These are phyloP conservation scores for Articulospora tetracladia DNA, from an alignment of 495 filamentous ascomycete species.

Conservation along the genomic window DNA sequence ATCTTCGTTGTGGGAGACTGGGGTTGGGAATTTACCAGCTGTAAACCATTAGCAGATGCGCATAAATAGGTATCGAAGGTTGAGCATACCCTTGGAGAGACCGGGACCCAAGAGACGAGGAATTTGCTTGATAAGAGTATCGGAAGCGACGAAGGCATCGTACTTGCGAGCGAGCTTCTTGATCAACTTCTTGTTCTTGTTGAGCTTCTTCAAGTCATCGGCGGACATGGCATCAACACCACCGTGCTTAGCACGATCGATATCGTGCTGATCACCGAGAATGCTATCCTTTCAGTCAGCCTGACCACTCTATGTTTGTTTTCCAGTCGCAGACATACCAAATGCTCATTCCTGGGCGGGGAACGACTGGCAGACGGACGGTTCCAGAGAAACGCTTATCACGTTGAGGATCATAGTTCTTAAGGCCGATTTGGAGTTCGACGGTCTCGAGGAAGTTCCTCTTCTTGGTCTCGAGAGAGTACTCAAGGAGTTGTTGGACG, in stretches of 20 bases:
- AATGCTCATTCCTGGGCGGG: conserved; percentile 90
- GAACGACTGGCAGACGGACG: conserved; percentile 85
- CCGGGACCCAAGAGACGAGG: conserved; percentile 97
- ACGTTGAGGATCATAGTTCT: conserved; percentile 99
- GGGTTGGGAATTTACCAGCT: conserved; percentile 99
- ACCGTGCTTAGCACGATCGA: conserved; percentile 98
- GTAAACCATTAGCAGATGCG: conserved; percentile 21
- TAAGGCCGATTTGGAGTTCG: conserved; percentile 96
- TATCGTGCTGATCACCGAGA: conserved; percentile 99
- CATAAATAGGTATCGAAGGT: conserved; percentile 9
- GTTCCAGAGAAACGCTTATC: conserved; percentile 99
- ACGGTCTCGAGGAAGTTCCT: conserved; percentile 97
- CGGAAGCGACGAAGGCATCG: conserved; percentile 97
- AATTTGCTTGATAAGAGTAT: conserved; percentile 97
- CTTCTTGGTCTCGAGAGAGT: conserved; percentile 97
- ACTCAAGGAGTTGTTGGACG: conserved; percentile 84
- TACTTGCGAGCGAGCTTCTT: conserved; percentile 99
- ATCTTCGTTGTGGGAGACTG: conserved; percentile 93
- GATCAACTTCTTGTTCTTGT: conserved; percentile 99
- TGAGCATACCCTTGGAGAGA: conserved; percentile 85
- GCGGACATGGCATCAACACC: conserved; percentile 95
- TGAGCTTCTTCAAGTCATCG: conserved; percentile 99
- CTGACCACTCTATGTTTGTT: conserved; percentile 17
- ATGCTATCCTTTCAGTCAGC: conserved; percentile 48
- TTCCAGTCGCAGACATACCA: conserved; percentile 54